Percentiles rank a stretch among this genome's conserved stretches.
phyloP scores from a whole-genome alignment of 495 filamentous ascomycete genomes.

The Penicillium samsonianum region DNA sequence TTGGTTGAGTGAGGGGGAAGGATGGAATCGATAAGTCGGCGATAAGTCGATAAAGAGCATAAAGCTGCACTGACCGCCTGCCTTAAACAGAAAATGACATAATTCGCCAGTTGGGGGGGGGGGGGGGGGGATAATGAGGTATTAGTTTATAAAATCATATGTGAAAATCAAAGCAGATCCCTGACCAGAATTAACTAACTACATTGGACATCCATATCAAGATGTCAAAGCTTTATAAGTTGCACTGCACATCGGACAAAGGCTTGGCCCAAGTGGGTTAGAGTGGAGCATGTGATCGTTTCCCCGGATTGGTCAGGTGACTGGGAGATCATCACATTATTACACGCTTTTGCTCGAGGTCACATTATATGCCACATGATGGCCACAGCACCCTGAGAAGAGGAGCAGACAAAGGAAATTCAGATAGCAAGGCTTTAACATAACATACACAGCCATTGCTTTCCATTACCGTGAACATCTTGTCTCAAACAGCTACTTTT shows the following conservation, averaged over 20 bases:
- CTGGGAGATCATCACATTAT: not conserved
- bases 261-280: conserved; percentile 4
- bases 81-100: conserved; percentile 16
- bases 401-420: not conserved
- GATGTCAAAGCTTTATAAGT: not conserved
- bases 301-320: conserved; percentile 19
- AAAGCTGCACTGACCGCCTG: conserved; percentile 17
- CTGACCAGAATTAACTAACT: not conserved
- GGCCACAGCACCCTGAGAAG: conserved; percentile 1
- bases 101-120: not conserved
- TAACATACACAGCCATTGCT: not conserved
- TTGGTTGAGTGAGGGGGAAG: conserved; percentile 10
- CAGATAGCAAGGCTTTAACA: not conserved
- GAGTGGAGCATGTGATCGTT: conserved; percentile 27
- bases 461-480: not conserved
- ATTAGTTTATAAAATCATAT: not conserved
- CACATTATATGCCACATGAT: conserved; percentile 23
- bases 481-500: not conserved
- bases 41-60: conserved; percentile 9
- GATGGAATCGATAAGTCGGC: conserved; percentile 7
- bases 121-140: not conserved
- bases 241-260: not conserved
- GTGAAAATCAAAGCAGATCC: too few species aligned
- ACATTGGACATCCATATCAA: not conserved
- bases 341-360: conserved; percentile 3